phyloP scores from a whole-genome alignment of 2,329 filamentous ascomycete genomes.

The Tothia fuscella region DNA sequence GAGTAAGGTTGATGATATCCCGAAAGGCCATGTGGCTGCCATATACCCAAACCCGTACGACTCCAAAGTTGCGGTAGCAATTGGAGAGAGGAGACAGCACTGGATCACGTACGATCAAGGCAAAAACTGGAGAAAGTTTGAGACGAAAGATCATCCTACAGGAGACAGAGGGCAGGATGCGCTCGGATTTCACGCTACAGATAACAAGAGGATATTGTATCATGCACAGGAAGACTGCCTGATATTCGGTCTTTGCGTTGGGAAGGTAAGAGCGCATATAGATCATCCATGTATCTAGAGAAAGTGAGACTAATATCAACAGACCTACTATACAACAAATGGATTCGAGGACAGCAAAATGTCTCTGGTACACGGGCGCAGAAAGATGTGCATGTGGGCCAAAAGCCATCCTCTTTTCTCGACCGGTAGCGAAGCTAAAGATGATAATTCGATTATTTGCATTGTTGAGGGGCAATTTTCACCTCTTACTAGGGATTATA shows the following conservation, averaged over 20 bases:
- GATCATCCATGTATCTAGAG: neutral
- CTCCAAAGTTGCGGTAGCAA: slow-evolving; percentile 63
- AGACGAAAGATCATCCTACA: slow-evolving; percentile 39
- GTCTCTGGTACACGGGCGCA: slow-evolving; percentile 52
- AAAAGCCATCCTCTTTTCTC: slow-evolving; percentile 63
- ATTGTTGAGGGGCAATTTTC: slow-evolving; percentile 64
- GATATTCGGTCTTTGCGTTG: slow-evolving; percentile 27
- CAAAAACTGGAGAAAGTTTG: slow-evolving; percentile 67
- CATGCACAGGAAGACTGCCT: slow-evolving; percentile 37
- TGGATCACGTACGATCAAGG: slow-evolving; percentile 78
- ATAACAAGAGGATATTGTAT: slow-evolving; percentile 78
- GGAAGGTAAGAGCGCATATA: slow-evolving; percentile 52
- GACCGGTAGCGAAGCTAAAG: slow-evolving; percentile 51
- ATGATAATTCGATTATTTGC: slow-evolving; percentile 66
- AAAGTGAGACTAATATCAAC: slow-evolving; percentile 4
- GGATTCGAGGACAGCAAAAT: slow-evolving; percentile 59
- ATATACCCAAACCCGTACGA: slow-evolving; percentile 72
- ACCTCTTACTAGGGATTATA: slow-evolving; percentile 59
- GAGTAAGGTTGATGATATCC: slow-evolving; percentile 52
- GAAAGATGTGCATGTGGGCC: slow-evolving; percentile 77
- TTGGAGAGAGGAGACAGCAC: slow-evolving; percentile 58
- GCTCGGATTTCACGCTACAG: slow-evolving; percentile 69
- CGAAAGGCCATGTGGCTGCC: slow-evolving; percentile 48
- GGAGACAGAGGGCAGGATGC: slow-evolving; percentile 43
- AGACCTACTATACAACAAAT: slow-evolving; percentile 65